phyloP scores from a whole-genome alignment of 805 yeast genomes.

The Kodamaea jinghongensis region DNA sequence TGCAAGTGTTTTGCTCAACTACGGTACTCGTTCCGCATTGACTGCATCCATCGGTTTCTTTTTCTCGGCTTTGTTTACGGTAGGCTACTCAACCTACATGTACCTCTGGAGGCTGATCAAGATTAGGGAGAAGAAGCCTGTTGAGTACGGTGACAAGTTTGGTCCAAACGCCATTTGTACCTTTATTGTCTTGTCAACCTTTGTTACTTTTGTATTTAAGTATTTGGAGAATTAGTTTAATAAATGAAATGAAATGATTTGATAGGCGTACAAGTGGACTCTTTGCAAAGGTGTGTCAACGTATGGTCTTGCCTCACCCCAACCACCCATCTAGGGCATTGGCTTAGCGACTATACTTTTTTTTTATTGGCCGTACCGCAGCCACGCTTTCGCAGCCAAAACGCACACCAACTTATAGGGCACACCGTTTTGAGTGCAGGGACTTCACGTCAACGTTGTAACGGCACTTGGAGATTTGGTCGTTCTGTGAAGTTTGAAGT shows the following conservation, averaged over 20 bases:
- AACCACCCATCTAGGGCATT: too few relatives aligned
- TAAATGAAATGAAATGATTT: neutral
- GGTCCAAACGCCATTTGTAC: conserved; percentile 86
- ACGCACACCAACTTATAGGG: too few relatives aligned
- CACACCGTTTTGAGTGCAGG: too few relatives aligned
- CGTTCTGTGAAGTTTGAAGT: too few relatives aligned
- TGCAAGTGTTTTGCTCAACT: conserved; percentile 80
- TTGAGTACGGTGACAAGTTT: conserved; percentile 77
- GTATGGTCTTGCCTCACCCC: too few relatives aligned
- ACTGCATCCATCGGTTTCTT: conserved; percentile 87
- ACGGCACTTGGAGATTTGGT: too few relatives aligned
- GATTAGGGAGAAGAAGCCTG: conserved; percentile 79
- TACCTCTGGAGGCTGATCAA: conserved; percentile 81
- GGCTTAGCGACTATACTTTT: too few relatives aligned
- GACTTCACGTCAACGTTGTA: too few relatives aligned
- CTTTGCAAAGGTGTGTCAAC: too few relatives aligned
- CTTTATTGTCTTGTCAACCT: conserved; percentile 68
- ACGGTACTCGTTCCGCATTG: conserved; percentile 73
- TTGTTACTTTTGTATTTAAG: conserved; percentile 57
- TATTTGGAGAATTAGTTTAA: conserved; percentile 26
- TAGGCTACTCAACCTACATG: conserved; percentile 66
- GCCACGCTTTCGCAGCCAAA: too few relatives aligned
- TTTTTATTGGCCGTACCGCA: too few relatives aligned
- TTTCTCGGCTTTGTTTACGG: conserved; percentile 70
- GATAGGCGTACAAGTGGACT: neutral